These are phyloP conservation scores for Oryza meridionalis DNA, from an alignment of 176 grass and related monocot genomes.

Conservation along the genomic window DNA sequence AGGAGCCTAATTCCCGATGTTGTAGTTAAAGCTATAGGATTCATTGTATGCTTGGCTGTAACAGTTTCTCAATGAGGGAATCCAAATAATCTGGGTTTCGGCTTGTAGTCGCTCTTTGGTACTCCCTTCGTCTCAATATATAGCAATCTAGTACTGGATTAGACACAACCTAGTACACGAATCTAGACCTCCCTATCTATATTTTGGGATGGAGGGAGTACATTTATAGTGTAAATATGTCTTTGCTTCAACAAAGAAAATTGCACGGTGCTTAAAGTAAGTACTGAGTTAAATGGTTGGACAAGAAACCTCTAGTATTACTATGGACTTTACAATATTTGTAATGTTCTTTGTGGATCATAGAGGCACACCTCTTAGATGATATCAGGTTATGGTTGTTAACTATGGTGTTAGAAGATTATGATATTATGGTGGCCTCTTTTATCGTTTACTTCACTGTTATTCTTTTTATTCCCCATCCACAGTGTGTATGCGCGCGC, in stretches of 20 bases:
- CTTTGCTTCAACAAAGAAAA: not conserved
- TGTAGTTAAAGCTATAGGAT: not conserved
- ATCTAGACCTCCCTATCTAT: too few species aligned
- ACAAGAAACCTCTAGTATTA: not conserved
- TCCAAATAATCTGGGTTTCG: not conserved
- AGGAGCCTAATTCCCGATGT: not conserved
- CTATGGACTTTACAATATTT: not conserved
- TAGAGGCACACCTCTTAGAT: not conserved
- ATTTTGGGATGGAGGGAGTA: too few species aligned
- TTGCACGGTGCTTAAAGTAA: not conserved
- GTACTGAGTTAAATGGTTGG: conserved; percentile 7
- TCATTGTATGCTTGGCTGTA: not conserved
- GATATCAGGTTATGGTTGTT: not conserved
- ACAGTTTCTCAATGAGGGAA: not conserved
- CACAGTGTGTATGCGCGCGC: too few species aligned
- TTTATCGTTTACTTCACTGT: too few species aligned
- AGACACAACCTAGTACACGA: too few species aligned
- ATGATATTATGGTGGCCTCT: too few species aligned
- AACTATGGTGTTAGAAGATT: too few species aligned
- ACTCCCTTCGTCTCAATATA: too few species aligned
- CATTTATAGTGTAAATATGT: not conserved
- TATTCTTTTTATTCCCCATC: too few species aligned
- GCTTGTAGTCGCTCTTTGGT: not conserved
- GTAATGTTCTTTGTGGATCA: not conserved
- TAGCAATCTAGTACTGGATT: too few species aligned